These are phyloP conservation scores for Kuraishia cidri DNA, from an alignment of 805 yeast species.

Conservation along the genomic window DNA sequence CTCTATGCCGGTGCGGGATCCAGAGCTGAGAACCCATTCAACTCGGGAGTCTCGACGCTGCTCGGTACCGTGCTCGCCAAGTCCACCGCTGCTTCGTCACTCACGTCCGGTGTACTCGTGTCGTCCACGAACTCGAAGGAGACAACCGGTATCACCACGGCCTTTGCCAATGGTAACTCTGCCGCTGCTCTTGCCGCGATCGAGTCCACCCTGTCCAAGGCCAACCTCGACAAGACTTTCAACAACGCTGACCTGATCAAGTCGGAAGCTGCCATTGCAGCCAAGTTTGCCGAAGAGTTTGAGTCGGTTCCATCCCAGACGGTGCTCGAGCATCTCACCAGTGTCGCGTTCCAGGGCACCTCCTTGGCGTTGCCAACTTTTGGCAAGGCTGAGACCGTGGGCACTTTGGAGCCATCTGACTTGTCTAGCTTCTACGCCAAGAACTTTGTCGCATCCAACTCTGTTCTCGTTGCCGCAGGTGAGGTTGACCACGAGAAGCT, in stretches of 20 bases:
- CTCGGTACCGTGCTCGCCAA: constrained; percentile 40
- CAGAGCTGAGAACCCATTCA: constrained; percentile 69
- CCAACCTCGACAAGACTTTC: constrained; percentile 24
- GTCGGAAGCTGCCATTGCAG: constrained; percentile 35
- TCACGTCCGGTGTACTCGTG: constrained; percentile 46
- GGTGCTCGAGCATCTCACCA: constrained; percentile 68
- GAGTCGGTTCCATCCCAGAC: constrained; percentile 48
- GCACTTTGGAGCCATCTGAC: constrained; percentile 50
- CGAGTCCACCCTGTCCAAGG: constrained; percentile 15
- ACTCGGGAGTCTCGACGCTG: constrained; percentile 72
- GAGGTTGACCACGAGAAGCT: constrained; percentile 61
- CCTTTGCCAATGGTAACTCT: constrained; percentile 49
- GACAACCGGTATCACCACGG: constrained; percentile 54
- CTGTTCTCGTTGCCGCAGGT: constrained; percentile 64
- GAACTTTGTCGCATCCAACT: constrained; percentile 53
- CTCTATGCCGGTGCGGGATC: constrained; percentile 72
- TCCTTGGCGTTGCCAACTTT: constrained; percentile 68
- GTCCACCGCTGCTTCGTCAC: constrained; percentile 22
- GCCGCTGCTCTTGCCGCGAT: constrained; percentile 32
- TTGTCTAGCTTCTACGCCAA: constrained; percentile 43
- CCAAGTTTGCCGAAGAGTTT: constrained; percentile 37
- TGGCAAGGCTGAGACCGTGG: constrained; percentile 64
- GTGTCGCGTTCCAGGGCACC: constrained; percentile 83
- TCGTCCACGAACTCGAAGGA: constrained; percentile 52
- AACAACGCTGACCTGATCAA: constrained; percentile 33